Evolutionary conservation across 148 eudicot genomes (phyloP), one percentile per base, ranked within the genome.

Genomic region (Suaeda aralocaspica): DNA sequence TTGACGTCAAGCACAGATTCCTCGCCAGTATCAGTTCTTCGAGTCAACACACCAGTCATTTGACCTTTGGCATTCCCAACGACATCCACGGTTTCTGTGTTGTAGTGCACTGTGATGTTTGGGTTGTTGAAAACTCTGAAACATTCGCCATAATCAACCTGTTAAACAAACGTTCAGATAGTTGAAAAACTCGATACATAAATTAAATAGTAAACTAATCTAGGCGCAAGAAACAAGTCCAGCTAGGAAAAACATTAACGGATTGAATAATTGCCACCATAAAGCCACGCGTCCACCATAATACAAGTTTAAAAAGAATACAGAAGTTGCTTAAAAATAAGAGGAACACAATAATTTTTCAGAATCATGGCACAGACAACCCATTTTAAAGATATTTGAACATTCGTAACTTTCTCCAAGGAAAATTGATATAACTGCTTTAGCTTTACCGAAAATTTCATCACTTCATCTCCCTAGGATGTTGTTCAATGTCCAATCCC

Each of bases 81-180:
- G 28, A 94, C 87, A 82, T 94, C 98, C 84, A 87, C 86, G 5
- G 92, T 74, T 83, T 94, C 97, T 68, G 98, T 89, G 73, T 94
- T 91, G 97, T 81, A 94, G 90, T 94, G 98, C 78, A 91, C 92
- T 18, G 98, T 94, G 88, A 94, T 74, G 79, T 91, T 94, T 77
- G 97, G 97, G 75, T 89, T 94, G 91, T 94, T 82, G 88, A 81
- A 79, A 80, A 94, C 97, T 94, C 98, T 94, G 98, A 87, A 94
- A 94, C 92, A 91, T 91, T 86, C 98, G 96, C 98, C 96, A 94
- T 86, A 94, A 94, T 79, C 92, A 94, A 86, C 97, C 98, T 94
- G 98, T 94, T 94, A 94, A 91, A 89, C 92, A 91, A 91, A 94
- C 91, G 84, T 84, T 85, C 86, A 91, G 84, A 92, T 75, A 87